These are phyloP conservation scores for Pneumocystis canis DNA, from an alignment of 1,139 yeast genomes.

Conservation along the genomic window DNA sequence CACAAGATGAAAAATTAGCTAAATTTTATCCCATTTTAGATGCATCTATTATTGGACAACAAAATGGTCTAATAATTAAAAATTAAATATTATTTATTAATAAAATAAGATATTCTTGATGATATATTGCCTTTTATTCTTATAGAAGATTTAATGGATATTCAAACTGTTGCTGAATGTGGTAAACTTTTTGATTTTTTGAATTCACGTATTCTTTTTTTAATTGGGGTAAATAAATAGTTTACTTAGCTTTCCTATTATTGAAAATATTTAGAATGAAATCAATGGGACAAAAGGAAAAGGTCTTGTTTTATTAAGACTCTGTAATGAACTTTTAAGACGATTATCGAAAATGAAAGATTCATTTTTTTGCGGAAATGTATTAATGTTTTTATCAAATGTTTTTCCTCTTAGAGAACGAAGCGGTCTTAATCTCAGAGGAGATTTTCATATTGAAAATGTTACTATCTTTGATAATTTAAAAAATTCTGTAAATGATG, in stretches of 20 bases:
- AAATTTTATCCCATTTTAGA: not conserved
- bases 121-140: conserved; percentile 17
- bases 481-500: not conserved
- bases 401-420: conserved; percentile 29
- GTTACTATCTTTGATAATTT: conserved; percentile 22
- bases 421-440: conserved; percentile 28
- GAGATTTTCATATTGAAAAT: conserved; percentile 27
- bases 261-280: conserved; percentile 9
- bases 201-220: conserved; percentile 20
- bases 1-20: not conserved
- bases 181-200: conserved; percentile 26
- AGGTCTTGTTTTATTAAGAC: conserved; percentile 27
- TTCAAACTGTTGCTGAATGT: conserved; percentile 26
- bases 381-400: conserved; percentile 26
- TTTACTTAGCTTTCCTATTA: not conserved
- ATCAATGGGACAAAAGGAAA: conserved; percentile 25
- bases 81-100: not conserved
- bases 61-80: not conserved
- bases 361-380: conserved; percentile 27
- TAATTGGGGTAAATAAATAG: conserved; percentile 16
- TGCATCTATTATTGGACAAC: not conserved
- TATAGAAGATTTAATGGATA: conserved; percentile 27
- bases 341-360: conserved; percentile 27
- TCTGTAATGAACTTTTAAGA: conserved; percentile 26
- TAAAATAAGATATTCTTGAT: conserved; percentile 2